phyloP scores from a whole-genome alignment of 257 asterid genomes.

The Salvia miltiorrhiza region DNA sequence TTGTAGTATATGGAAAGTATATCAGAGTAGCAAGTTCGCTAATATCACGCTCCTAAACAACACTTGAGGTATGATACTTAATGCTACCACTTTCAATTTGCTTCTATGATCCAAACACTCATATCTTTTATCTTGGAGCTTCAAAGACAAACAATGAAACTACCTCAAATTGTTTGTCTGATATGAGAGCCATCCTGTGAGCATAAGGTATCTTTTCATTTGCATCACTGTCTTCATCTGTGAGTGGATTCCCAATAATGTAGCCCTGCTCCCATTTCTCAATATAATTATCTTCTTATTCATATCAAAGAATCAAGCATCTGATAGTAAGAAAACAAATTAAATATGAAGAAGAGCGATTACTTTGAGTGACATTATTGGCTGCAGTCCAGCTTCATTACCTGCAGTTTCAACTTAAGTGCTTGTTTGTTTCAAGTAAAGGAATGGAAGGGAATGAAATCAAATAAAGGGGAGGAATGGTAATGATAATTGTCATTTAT shows the following conservation, averaged over 20 bases:
- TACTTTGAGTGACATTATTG: conserved; percentile 39
- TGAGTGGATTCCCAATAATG: conserved; percentile 34
- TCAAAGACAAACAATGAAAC: neutral
- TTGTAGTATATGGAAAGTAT: too few species aligned
- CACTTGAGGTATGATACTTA: too few species aligned
- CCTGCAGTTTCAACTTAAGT: conserved; percentile 23
- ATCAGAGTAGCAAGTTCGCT: neutral
- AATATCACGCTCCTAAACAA: too few species aligned
- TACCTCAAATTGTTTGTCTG: conserved; percentile 47
- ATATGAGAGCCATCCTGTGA: conserved; percentile 46
- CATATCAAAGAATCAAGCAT: neutral
- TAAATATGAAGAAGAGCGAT: neutral
- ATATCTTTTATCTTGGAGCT: too few species aligned
- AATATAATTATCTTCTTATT: neutral
- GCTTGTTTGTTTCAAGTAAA: too few species aligned
- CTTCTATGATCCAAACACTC: too few species aligned
- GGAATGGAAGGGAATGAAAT: too few species aligned
- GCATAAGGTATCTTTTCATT: conserved; percentile 42
- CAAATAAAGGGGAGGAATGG: too few species aligned
- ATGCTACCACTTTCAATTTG: too few species aligned
- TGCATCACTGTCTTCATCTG: neutral
- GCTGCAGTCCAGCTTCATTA: conserved; percentile 44
- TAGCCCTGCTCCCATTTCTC: conserved; percentile 39
- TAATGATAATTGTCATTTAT: too few species aligned
- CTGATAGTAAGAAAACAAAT: neutral